These are phyloP conservation scores for Sporothrix protearum DNA, from an alignment of 2,329 filamentous ascomycete genomes.

Conservation along the genomic window DNA sequence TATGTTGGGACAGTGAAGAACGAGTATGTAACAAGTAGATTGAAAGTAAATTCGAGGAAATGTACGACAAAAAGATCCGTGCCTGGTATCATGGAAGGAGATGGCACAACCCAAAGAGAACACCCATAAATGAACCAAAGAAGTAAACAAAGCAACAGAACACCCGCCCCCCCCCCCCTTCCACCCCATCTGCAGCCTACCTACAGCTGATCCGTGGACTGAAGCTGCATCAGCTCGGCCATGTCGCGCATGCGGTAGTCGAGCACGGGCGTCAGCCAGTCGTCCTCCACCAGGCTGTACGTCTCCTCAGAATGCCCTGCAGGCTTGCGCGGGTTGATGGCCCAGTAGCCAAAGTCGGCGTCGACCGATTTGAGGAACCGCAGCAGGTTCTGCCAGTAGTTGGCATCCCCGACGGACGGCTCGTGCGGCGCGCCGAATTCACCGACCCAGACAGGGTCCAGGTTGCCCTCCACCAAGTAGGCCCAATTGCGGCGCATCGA, in stretches of 20 bases:
- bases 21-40: neutral
- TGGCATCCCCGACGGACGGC: slow-evolving; percentile 54
- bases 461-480: slow-evolving; percentile 55
- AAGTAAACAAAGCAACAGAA: neutral
- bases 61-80: neutral
- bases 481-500: slow-evolving; percentile 65
- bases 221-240: slow-evolving; percentile 42
- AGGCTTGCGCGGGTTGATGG: slow-evolving; percentile 63
- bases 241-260: slow-evolving; percentile 63
- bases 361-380: slow-evolving; percentile 55
- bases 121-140: neutral
- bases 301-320: slow-evolving; percentile 54
- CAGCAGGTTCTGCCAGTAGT: slow-evolving; percentile 64
- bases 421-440: slow-evolving; percentile 59
- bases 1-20: neutral
- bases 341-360: slow-evolving; percentile 68
- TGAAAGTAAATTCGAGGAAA: neutral
- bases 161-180: too few species aligned
- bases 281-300: slow-evolving; percentile 60
- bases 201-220: slow-evolving; percentile 8
- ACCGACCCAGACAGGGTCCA: slow-evolving; percentile 64
- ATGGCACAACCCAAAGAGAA: slow-evolving; percentile 10
- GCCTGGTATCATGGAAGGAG: slow-evolving; percentile 22
- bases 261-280: slow-evolving; percentile 60
- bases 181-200: too few species aligned